phyloP scores from a whole-genome alignment of 352 stramenopile genomes.

The Halophytophthora polymorphica region DNA sequence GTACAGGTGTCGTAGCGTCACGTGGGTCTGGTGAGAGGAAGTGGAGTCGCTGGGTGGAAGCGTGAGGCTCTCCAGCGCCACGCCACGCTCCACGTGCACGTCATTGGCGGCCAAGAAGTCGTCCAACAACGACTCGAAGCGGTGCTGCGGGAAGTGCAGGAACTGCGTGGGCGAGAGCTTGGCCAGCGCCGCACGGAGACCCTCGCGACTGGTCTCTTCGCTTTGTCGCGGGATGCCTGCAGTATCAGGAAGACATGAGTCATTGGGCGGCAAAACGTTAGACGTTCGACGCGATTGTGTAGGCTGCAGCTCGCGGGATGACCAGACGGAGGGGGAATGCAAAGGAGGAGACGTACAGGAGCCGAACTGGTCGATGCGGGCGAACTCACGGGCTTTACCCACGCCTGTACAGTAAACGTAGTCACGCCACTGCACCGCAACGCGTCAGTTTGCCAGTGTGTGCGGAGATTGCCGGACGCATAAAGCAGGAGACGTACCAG shows the following conservation, averaged over 20 bases:
- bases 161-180: slow-evolving; percentile 75
- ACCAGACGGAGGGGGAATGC: no score
- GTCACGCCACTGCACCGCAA: slow-evolving; percentile 65
- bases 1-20: slow-evolving; percentile 52
- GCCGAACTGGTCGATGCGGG: slow-evolving; percentile 79
- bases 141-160: slow-evolving; percentile 83
- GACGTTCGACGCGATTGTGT: background rate
- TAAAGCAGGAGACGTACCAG: slow-evolving; percentile 34
- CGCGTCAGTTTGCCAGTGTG: slow-evolving; percentile 2
- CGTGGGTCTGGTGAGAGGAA: slow-evolving; percentile 12
- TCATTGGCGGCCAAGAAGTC: slow-evolving; percentile 45
- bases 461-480: background rate
- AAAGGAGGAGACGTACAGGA: slow-evolving; percentile 33
- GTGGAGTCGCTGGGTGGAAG: slow-evolving; percentile 4
- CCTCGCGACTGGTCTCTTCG: slow-evolving; percentile 18
- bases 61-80: slow-evolving; percentile 51
- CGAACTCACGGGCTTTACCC: slow-evolving; percentile 61
- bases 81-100: slow-evolving; percentile 52
- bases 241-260: background rate
- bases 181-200: slow-evolving; percentile 34
- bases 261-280: no score
- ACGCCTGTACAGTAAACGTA: slow-evolving; percentile 83
- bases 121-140: slow-evolving; percentile 66
- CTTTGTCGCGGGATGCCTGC: slow-evolving; percentile 47
- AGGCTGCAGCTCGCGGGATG: background rate